A percentile compares a stretch with the other conserved stretches of the same genome.
Conservation (phyloP, 2,329 filamentous ascomycete species). For the Penicillium vulpinum region DNA sequence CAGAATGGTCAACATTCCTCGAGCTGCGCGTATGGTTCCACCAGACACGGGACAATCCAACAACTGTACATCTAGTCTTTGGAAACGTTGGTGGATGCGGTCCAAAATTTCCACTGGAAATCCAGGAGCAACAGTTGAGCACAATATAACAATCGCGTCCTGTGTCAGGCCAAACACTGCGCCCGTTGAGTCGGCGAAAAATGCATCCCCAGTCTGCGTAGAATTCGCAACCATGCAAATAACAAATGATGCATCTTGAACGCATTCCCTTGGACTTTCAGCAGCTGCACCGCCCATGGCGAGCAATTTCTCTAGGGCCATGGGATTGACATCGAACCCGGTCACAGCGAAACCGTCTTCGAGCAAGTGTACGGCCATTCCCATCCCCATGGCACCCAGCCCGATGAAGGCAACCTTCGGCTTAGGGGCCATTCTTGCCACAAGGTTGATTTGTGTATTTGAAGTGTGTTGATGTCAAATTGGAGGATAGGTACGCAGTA, state of each 20-base stretch:
- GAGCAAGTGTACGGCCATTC: constrained; percentile 40
- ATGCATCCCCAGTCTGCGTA: constrained; percentile 32
- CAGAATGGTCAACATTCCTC: constrained; percentile 41
- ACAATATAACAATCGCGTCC: constrained; percentile 36
- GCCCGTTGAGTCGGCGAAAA: constrained; percentile 33
- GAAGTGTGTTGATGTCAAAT: background rate
- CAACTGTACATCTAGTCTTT: constrained; percentile 29
- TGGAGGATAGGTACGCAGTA: background rate
- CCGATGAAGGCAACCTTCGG: constrained; percentile 40
- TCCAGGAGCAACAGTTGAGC: constrained; percentile 40
- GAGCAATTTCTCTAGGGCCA: constrained; percentile 33
- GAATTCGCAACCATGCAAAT: constrained; percentile 43
- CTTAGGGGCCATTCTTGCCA: constrained; percentile 1
- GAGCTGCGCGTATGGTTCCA: constrained; percentile 39
- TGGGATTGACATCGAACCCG: constrained; percentile 36
- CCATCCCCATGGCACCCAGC: constrained; percentile 43
- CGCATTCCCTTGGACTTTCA: constrained; percentile 31
- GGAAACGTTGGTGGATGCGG: constrained; percentile 19
- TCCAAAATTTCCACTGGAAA: constrained; percentile 26
- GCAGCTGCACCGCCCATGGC: constrained; percentile 26
- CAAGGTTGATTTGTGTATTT: background rate
- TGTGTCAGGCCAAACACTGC: constrained; percentile 29
- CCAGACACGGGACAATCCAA: constrained; percentile 44
- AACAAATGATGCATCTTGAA: constrained; percentile 31
- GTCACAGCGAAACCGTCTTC: constrained; percentile 35